phyloP scores from a whole-genome alignment of 805 yeast genomes.

The Ogataea ganodermae region DNA sequence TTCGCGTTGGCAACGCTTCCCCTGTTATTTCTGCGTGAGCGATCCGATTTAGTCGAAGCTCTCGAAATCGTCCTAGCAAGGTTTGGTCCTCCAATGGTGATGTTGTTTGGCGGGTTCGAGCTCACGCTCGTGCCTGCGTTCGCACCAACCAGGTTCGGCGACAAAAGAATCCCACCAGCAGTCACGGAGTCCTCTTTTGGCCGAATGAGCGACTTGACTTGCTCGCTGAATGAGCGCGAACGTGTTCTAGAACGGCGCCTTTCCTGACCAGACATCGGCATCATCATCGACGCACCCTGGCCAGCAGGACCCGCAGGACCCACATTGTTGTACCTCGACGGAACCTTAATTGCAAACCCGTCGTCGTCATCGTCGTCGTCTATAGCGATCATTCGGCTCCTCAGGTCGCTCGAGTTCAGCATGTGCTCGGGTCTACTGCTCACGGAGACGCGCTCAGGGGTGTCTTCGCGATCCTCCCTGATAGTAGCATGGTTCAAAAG shows the following conservation, averaged over 20 bases:
- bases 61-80: constrained; percentile 33
- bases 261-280: constrained; percentile 10
- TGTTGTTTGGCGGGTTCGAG: constrained; percentile 11
- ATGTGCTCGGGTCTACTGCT: constrained; percentile 23
- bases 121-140: constrained; percentile 6
- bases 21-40: constrained; percentile 23
- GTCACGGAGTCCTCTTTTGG: constrained; percentile 35
- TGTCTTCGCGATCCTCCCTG: constrained; percentile 13
- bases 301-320: not conserved
- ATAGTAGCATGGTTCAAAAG: constrained; percentile 5
- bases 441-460: constrained; percentile 1
- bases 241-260: constrained; percentile 30
- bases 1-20: constrained; percentile 18
- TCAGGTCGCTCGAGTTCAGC: constrained; percentile 32
- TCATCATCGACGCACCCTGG: not conserved
- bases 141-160: constrained; percentile 10
- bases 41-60: constrained; percentile 33
- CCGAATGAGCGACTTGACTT: constrained; percentile 38
- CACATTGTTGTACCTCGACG: constrained; percentile 19
- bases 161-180: constrained; percentile 33
- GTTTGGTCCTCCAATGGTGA: constrained; percentile 24
- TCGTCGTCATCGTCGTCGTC: constrained; percentile 35
- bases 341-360: constrained; percentile 28
- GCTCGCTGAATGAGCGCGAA: constrained; percentile 46
- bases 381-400: constrained; percentile 31